Evolutionary conservation across 441 rosid genomes (phyloP).

Genomic region (Pelargonium australe): DNA sequence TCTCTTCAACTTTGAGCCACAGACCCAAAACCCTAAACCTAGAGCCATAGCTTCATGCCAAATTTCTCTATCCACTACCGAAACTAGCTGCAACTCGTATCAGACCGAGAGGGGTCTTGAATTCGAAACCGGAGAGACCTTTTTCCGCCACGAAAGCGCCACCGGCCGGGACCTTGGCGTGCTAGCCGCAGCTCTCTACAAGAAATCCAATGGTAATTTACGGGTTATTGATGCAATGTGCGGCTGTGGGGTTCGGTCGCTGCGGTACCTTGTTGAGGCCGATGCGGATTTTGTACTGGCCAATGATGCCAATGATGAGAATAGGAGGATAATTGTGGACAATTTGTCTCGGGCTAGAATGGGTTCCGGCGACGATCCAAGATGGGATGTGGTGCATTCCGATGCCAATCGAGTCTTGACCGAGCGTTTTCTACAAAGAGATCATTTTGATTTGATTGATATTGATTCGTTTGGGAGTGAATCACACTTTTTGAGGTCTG

Average conservation of each 20-base stretch:
- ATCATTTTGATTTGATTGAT: slow-evolving; percentile 83
- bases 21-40: slow-evolving; percentile 20
- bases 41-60: slow-evolving; percentile 19
- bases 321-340: slow-evolving; percentile 39
- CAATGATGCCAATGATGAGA: slow-evolving; percentile 62
- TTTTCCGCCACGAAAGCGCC: slow-evolving; percentile 84
- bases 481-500: slow-evolving; percentile 61
- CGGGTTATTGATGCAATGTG: slow-evolving; percentile 85
- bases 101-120: slow-evolving; percentile 51
- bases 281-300: slow-evolving; percentile 71
- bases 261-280: slow-evolving; percentile 58
- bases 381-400: slow-evolving; percentile 56
- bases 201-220: slow-evolving; percentile 37
- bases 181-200: slow-evolving; percentile 62
- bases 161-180: slow-evolving; percentile 81
- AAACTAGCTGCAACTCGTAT: slow-evolving; percentile 14
- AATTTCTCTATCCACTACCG: not conserved
- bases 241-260: slow-evolving; percentile 86
- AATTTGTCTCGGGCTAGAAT: slow-evolving; percentile 43
- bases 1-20: slow-evolving; percentile 18
- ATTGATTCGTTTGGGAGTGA: slow-evolving; percentile 93
- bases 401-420: slow-evolving; percentile 62
- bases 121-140: slow-evolving; percentile 67
- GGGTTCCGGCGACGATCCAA: slow-evolving; percentile 40
- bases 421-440: slow-evolving; percentile 52